Evolutionary conservation across 1,139 yeast genomes (phyloP).

Genomic region (Meyerozyma guilliermondii): DNA sequence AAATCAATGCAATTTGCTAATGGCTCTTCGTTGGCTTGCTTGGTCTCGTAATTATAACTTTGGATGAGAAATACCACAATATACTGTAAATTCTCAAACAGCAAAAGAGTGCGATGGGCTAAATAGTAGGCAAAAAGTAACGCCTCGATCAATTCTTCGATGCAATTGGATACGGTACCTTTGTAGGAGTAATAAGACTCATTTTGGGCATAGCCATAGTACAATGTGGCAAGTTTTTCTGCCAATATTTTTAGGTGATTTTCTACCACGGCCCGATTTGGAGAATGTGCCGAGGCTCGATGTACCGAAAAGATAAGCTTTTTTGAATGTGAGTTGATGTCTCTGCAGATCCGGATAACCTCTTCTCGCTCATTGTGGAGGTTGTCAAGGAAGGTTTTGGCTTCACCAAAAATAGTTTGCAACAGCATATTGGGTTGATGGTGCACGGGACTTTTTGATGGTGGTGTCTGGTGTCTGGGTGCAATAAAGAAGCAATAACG

Average conservation of each 20-base stretch:
- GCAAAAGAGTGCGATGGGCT: constrained; percentile 12
- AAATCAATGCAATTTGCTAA: not conserved
- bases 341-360: constrained; percentile 31
- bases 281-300: constrained; percentile 14
- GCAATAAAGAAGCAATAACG: too few species aligned
- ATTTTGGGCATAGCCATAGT: constrained; percentile 11
- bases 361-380: constrained; percentile 31
- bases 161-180: constrained; percentile 21
- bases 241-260: constrained; percentile 14
- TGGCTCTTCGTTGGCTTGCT: not conserved
- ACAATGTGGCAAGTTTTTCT: constrained; percentile 10
- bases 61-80: constrained; percentile 10
- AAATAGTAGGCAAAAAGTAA: constrained; percentile 28
- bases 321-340: constrained; percentile 33
- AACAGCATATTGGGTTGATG: not conserved
- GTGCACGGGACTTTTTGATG: not conserved
- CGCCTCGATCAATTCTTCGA: constrained; percentile 37
- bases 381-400: not conserved
- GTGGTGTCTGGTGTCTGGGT: not conserved
- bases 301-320: constrained; percentile 35
- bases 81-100: constrained; percentile 12
- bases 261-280: constrained; percentile 11
- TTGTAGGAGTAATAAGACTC: constrained; percentile 14
- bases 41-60: not conserved
- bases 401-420: not conserved